phyloP scores from a whole-genome alignment of 2,329 filamentous ascomycete genomes.

The Aspergillus sp. region DNA sequence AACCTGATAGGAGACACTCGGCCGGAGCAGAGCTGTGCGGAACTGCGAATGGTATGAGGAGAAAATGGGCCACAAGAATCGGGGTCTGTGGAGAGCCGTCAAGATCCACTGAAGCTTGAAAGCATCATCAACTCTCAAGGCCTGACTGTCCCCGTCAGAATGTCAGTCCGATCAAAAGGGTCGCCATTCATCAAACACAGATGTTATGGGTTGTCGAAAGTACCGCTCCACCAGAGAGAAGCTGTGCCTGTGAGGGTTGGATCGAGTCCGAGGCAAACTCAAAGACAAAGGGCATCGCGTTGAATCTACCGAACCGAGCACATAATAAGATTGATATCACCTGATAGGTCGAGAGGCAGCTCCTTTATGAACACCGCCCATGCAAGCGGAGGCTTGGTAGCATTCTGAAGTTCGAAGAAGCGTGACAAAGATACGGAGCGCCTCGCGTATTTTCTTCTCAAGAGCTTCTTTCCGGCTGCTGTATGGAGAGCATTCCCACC shows the following conservation, averaged over 20 bases:
- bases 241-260: background rate
- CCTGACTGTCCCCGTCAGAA: background rate
- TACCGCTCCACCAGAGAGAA: conserved; percentile 5
- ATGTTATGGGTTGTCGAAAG: background rate
- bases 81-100: conserved; percentile 4
- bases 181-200: background rate
- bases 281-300: background rate
- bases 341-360: background rate
- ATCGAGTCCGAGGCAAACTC: background rate
- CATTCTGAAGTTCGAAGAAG: background rate
- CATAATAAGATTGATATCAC: background rate
- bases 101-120: background rate
- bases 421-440: background rate
- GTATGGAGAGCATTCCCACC: background rate
- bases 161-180: background rate
- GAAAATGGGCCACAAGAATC: background rate
- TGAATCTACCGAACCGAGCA: background rate
- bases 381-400: conserved; percentile 1
- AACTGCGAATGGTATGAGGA: background rate
- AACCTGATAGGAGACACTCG: background rate
- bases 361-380: background rate
- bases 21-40: background rate
- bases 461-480: background rate
- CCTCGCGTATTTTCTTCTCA: background rate
- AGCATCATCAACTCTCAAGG: background rate